Conservation (phyloP, 768 basidiomycete species). For the Cystofilobasidium macerans region DNA sequence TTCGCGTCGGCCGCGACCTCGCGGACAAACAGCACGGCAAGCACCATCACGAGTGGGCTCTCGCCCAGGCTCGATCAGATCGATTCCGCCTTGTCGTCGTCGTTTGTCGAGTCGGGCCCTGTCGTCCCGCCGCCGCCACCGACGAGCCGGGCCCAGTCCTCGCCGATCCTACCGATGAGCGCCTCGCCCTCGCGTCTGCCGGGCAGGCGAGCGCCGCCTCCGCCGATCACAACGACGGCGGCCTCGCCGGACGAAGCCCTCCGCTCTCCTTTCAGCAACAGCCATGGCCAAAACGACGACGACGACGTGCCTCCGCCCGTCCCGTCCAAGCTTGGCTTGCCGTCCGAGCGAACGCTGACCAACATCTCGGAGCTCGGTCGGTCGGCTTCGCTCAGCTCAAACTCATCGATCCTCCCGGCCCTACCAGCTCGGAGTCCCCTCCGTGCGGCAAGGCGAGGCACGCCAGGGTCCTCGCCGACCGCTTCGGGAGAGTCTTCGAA, state of each 20-base stretch:
- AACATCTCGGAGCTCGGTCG: background rate
- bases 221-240: background rate
- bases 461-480: background rate
- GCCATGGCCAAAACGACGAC: background rate
- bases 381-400: background rate
- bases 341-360: background rate
- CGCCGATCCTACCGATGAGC: background rate
- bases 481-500: background rate
- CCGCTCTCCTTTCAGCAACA: too few species aligned
- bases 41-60: conserved; percentile 12
- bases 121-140: background rate
- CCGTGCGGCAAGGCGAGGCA: background rate
- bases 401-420: background rate
- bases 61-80: background rate
- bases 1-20: background rate
- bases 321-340: background rate
- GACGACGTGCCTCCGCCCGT: background rate
- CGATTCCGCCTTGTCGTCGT: background rate
- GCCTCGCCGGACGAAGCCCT: too few species aligned
- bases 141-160: background rate
- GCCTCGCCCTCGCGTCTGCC: background rate
- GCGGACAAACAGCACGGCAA: background rate
- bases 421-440: conserved; percentile 19
- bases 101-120: background rate
- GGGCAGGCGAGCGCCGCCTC: background rate